Evolutionary conservation across 2,329 filamentous ascomycete species (phyloP), one percentile per base, ranked within the genome.

Genomic region (Xylaria sp.): DNA sequence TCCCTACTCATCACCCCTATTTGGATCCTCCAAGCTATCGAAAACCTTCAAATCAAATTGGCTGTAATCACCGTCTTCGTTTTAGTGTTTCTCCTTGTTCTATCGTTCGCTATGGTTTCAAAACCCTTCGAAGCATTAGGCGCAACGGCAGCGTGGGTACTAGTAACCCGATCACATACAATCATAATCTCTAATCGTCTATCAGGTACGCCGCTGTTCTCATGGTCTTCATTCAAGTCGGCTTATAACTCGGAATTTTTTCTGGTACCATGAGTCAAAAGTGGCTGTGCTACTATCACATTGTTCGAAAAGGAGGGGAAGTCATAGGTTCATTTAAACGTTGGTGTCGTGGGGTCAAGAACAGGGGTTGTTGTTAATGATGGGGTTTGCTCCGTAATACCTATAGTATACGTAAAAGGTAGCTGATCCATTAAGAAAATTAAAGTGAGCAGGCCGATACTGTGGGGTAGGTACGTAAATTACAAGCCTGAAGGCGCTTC

Each of bases 1-100:
- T 61, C 59, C 1, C 78, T 81, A 74, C 71, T 80, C 10, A 71
- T 81, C 31, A 71, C 73, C 1, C 79, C 79, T 0, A 73, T 80
- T 7, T 81, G 77, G 79, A 74, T 78, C 6, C 67, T 81, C 7
- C 65, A 75, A 31, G 66, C 63, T 0, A 38, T 77, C 26, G 44
- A 64, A 6, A 48, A 36, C 17, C 17, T 68, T n/a, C 53, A 56
- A 2, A 44, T n/a, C 7, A 79, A 78, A 59, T 56, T 80, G 7
- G 71, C 48, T 1, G 71, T 78, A 4, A 81, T 80, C 26, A 80
- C 79, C 0, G 38, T 68, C 0, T 80, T 80, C 57, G 68, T 79
- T 20, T 58, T 69, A 9, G 58, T 68, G 6, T 72, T 73, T 38
- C 64, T 74, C 2, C 13, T 70, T 23, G 59, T 72, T 2, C 53